Base-by-base conservation (phyloP, 805 yeast species). In the Suhomyces sp. region DNA sequence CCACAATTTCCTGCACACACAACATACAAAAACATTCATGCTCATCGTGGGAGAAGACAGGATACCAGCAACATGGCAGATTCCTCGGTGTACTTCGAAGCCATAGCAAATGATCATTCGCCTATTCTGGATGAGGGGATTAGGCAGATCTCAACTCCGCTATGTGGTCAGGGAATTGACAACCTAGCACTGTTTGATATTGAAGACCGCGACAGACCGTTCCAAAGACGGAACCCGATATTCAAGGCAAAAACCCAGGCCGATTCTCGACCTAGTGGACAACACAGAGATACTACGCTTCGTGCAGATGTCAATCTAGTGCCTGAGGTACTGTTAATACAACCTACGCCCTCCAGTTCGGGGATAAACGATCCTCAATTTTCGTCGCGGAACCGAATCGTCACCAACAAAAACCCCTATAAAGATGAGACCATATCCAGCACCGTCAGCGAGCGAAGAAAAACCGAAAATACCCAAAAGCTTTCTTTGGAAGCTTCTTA, bases 81-180 rank as follows among this genome's bases (percentile, higher is more conserved):
- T n/a, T 25, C 40, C 22, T 44, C 47, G 24, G 27, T 44, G 6
- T 44, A 44, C 25, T 44, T 22, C 19, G 47, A 44, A 29, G 47
- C 47, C n/a, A 20, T 29, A 17, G 19, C 20, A n/a, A 27, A 19
- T n/a, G 24, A 43, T 19, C 44, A 49, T 48, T 22, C 63, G 53
- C 46, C 67, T 63, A 24, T 64, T 57, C 43, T 53, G 60, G 48
- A 57, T 56, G 21, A 51, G 7, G 53, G 53, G 5, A 51, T 51
- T 7, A 31, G 44, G 19, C 53, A 43, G 44, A 45, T 51, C 2
- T 51, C 53, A 8, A 51, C 53, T 2, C 53, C 53, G 3, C 35
- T 51, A 13, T 35, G 46, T 15, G 49, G 45, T 9, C 47, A 44
- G 15, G 47, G 47, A 9, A 44, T 44, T 3, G 47, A 44, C 12